A percentile compares a stretch with the other conserved stretches of the same genome.
phyloP scores from a whole-genome alignment of 1,284 basidiomycete species.

The Sparassis latifolia region DNA sequence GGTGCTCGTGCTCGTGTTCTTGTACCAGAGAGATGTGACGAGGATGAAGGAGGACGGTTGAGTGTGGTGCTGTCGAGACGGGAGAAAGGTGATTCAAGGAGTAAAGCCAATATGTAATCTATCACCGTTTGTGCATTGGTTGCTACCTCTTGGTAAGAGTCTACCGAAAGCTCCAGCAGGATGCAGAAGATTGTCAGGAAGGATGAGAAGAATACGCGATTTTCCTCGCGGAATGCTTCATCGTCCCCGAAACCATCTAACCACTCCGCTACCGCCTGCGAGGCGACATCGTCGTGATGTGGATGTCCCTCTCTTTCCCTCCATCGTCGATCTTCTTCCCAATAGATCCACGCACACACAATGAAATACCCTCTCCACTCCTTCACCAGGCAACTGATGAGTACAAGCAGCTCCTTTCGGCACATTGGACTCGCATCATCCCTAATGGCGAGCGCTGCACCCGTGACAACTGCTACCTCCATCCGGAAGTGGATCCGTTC shows the following conservation, averaged over 20 bases:
- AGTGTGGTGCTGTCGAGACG: constrained; percentile 63
- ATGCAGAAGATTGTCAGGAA: constrained; percentile 92
- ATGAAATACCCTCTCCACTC: constrained; percentile 97
- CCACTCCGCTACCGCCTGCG: constrained; percentile 75
- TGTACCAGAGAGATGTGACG: constrained; percentile 13
- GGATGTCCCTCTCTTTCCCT: constrained; percentile 22
- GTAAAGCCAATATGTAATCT: constrained; percentile 87
- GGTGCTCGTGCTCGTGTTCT: constrained; percentile 40
- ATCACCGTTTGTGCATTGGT: constrained; percentile 87
- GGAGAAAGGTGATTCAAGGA: constrained; percentile 85
- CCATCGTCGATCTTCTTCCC: constrained; percentile 78
- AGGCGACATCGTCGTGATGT: constrained; percentile 55
- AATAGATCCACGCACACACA: constrained; percentile 93
- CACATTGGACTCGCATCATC: constrained; percentile 97
- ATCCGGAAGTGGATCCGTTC: constrained; percentile 74
- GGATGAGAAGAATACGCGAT: constrained; percentile 78
- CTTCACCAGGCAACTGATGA: constrained; percentile 89
- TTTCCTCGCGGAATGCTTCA: constrained; percentile 66
- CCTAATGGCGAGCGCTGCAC: constrained; percentile 74
- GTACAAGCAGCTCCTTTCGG: constrained; percentile 87
- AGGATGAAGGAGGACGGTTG: constrained; percentile 40
- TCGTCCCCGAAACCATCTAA: constrained; percentile 61
- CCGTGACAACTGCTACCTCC: constrained; percentile 76
- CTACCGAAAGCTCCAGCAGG: constrained; percentile 86
- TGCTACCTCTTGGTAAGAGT: constrained; percentile 91